Conservation (phyloP, 768 basidiomycete species). For the Lactarius psammicola region DNA sequence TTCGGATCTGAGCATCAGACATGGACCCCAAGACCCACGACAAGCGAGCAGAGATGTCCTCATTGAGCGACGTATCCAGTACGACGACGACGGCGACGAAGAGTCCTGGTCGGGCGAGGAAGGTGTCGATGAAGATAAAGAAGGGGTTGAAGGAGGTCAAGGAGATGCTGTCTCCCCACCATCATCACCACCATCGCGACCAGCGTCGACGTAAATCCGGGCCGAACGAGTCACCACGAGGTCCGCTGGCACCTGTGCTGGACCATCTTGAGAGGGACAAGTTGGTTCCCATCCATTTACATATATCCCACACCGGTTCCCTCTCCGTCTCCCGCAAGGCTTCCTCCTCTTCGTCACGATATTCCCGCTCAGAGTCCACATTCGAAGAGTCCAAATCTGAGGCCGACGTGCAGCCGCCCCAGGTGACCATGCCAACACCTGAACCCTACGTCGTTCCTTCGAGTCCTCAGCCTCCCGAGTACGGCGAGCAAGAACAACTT, state of each 20-base stretch:
- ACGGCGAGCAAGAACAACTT: conserved; percentile 3
- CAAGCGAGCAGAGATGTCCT: conserved; percentile 12
- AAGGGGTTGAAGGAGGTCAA: conserved; percentile 30
- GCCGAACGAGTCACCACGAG: conserved; percentile 19
- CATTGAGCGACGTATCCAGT: conserved; percentile 8
- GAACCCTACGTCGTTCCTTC: conserved; percentile 6
- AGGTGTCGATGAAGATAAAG: conserved; percentile 30
- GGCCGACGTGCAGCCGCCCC: conserved; percentile 1
- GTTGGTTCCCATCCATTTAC: conserved; percentile 32
- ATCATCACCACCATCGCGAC: conserved; percentile 5
- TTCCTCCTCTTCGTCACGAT: conserved; percentile 32
- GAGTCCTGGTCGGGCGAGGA: conserved; percentile 21
- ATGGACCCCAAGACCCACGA: conserved; percentile 13
- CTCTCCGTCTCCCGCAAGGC: conserved; percentile 44
- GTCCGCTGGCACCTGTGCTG: conserved; percentile 22
- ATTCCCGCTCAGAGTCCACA: conserved; percentile 11
- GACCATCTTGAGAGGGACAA: conserved; percentile 17
- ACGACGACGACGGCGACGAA: background rate
- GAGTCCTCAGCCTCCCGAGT: background rate
- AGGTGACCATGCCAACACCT: conserved; percentile 2
- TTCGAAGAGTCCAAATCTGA: conserved; percentile 20
- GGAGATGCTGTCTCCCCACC: conserved; percentile 23
- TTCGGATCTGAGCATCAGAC: background rate
- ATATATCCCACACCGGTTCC: conserved; percentile 39
- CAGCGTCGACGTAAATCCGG: conserved; percentile 16